Base-by-base conservation (phyloP, 495 filamentous ascomycete species). In the Amphirosellinia nigrospora region DNA sequence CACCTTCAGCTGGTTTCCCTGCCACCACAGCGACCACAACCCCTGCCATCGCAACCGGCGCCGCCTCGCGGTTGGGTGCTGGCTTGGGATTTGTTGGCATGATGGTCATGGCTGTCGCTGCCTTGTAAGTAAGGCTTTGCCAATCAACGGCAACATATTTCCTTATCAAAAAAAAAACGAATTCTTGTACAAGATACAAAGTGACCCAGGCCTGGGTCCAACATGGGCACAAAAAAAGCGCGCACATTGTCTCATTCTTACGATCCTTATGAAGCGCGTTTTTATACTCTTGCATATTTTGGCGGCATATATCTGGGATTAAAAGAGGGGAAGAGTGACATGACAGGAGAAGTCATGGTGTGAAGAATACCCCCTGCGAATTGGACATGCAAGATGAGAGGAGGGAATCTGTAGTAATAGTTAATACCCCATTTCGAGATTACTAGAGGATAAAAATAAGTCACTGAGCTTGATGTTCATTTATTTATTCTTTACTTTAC, bases 241-340 rank as follows among this genome's bases (percentile, higher is more conserved):
- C 65, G 64, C 65, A 70, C 60, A 73, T 72, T 69, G 68, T 75
- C 62, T 69, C 66, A 77, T 81, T 81, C 79, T 80, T 80, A 81
- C 78, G 79, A 81, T 81, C 79, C 78, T 80, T 80, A 78, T 75
- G 77, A 79, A 77, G 71, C 75, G 74, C 71, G 70, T 73, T 70
- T 69, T 69, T 71, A 48, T 39, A 68, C 34, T 58, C 65, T 68
- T 68, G 65, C 65, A 56, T 67, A 48, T 52, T 71, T 70, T 64
- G 69, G 7, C 39, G 63, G 63, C 39, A 41, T 64, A 59, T 58
- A 34, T 48, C 23, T 1, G 58, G 43, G 8, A 60, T 11, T 45
- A 16, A 61, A 64, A 50, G 28, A 58, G 21, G 16, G 38, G 21
- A 26, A 13, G 66, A 55, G 39, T n/a, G 55, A n/a, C 15, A 53